Evolutionary conservation across 1,139 yeast genomes (phyloP).

Genomic region (Suhomyces chickasaworum): DNA sequence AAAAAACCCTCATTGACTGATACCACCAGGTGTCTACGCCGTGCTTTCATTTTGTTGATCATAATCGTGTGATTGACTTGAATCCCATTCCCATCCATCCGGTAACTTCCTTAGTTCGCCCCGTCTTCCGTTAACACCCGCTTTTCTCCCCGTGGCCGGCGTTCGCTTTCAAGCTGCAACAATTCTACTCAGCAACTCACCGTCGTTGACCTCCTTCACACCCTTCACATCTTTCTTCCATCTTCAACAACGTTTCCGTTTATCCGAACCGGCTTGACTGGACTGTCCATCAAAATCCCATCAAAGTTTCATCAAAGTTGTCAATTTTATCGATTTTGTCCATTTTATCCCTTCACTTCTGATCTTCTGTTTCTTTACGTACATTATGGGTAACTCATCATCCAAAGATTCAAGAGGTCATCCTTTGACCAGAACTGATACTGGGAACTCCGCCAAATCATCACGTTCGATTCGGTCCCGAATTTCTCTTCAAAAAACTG

Average conservation of each 20-base stretch:
- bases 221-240: too few species aligned
- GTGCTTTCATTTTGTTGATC: not conserved
- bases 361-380: not conserved
- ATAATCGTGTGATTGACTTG: not conserved
- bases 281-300: not conserved
- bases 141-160: not conserved
- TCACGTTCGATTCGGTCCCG: conserved; percentile 51
- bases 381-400: conserved; percentile 47
- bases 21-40: conserved; percentile 3
- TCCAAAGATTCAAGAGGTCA: conserved; percentile 40
- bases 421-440: conserved; percentile 55
- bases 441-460: conserved; percentile 53
- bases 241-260: not conserved
- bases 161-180: not conserved
- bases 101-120: not conserved
- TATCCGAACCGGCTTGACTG: not conserved
- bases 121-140: not conserved
- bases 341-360: not conserved
- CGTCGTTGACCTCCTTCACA: too few species aligned
- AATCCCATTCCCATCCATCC: not conserved
- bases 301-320: too few species aligned
- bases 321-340: not conserved
- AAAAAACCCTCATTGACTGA: conserved; percentile 1
- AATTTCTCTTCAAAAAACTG: conserved; percentile 39
- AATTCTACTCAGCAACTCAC: not conserved